Base-by-base conservation (phyloP, 164 flowering plant genomes). In the Houttuynia cordata region DNA sequence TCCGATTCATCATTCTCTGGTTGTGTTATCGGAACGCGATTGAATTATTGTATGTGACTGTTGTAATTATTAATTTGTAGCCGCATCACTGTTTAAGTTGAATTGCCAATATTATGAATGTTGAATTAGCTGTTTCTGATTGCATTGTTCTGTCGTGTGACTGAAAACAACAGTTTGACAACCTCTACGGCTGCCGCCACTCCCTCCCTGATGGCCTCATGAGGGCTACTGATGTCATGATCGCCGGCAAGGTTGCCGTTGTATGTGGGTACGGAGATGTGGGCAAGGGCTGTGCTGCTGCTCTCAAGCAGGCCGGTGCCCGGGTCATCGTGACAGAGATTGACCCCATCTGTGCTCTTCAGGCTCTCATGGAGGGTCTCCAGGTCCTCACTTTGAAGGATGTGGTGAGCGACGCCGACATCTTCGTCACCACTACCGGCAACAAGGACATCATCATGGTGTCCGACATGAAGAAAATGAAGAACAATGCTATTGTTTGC, bases 401-500 rank as follows among this genome's bases (percentile, higher is more conserved):
- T 30, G 73, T 69, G 0, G 57, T 71, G 20, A 21, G 68, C 13
- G 68, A 71, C 19, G 66, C 75, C 1, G 74, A 69, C 53, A 74
- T 69, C 58, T 64, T 69, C 56, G 72, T 64, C 14, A 69, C 72
- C 37, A 64, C 72, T 47, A 69, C 78, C 19, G 78, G 78, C 6
- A 68, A 68, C 73, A 71, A 71, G 65, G 75, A 74, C 61, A 75
- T 75, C 62, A 61, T 71, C 74, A 71, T 58, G 75, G 71, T 71
- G 0, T 19, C 62, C 24, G 64, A 71, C 69, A 71, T 71, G 75
- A 68, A 34, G 71, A 53, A 71, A 75, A 75, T 75, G 78, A 75
- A 75, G 71, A 75, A 75, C 69, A 71, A 75, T 55, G 78, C 75
- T 15, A 69, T 75, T 39, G 78, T 75, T 17, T 71, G 78, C 73